Conservation (phyloP, 768 basidiomycete species). For the Serpula lacrymans region DNA sequence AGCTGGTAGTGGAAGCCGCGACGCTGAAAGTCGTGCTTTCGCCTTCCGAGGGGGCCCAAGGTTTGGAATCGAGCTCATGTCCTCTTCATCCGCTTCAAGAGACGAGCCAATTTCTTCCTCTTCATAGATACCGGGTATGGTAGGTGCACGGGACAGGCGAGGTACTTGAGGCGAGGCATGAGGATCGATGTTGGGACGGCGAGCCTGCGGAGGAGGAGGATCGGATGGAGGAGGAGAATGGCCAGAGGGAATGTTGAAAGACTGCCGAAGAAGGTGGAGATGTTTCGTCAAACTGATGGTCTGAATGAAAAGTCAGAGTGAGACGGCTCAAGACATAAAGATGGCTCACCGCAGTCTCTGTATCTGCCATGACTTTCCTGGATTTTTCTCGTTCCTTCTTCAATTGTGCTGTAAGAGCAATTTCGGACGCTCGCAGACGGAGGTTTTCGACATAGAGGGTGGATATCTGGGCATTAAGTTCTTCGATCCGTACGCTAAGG, state of each 20-base stretch:
- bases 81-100: conserved; percentile 40
- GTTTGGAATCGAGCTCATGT: conserved; percentile 32
- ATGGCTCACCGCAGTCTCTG: conserved; percentile 64
- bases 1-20: conserved; percentile 46
- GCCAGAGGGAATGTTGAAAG: conserved; percentile 42
- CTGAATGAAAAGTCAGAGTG: conserved; percentile 27
- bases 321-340: conserved; percentile 13
- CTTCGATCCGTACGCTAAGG: conserved; percentile 79
- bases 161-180: conserved; percentile 46
- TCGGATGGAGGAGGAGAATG: conserved; percentile 34
- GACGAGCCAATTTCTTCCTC: conserved; percentile 57
- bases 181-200: conserved; percentile 42
- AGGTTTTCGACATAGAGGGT: conserved; percentile 82
- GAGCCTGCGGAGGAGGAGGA: conserved; percentile 48
- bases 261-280: conserved; percentile 59
- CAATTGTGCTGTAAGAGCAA: conserved; percentile 69
- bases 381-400: conserved; percentile 81
- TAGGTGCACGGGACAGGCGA: conserved; percentile 64
- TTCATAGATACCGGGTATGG: conserved; percentile 62
- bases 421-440: conserved; percentile 75
- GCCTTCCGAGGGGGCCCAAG: conserved; percentile 39
- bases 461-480: conserved; percentile 79
- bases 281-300: conserved; percentile 62
- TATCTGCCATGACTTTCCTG: conserved; percentile 63
- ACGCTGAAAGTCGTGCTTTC: conserved; percentile 47